Percentiles rank a stretch among this genome's conserved stretches.
These are phyloP conservation scores for Oryza glaberrima DNA, from an alignment of 176 grass and related monocot genomes.

Conservation along the genomic window DNA sequence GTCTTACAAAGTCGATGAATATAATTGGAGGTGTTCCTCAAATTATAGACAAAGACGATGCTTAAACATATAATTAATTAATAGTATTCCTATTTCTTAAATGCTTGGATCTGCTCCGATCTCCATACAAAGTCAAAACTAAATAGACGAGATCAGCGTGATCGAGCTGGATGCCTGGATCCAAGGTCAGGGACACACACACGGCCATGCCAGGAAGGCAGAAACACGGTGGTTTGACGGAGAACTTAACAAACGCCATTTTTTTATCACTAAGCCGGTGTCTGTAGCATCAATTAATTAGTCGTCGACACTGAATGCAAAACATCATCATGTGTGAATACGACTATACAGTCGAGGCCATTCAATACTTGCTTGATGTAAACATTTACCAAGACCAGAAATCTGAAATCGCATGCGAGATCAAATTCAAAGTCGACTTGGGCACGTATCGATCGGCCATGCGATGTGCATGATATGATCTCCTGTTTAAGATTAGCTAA, in stretches of 20 bases:
- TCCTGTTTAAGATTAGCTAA: neutral
- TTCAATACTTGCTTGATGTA: neutral
- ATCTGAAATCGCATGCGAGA: neutral
- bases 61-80: neutral
- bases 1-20: neutral
- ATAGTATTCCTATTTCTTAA: neutral
- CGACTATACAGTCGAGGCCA: neutral
- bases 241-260: neutral
- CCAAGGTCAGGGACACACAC: neutral
- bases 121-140: neutral
- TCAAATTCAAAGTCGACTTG: neutral
- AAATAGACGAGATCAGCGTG: neutral
- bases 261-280: neutral
- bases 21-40: neutral
- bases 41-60: neutral
- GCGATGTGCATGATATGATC: neutral
- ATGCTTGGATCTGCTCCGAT: neutral
- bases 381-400: slow-evolving; percentile 42
- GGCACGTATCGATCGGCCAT: neutral
- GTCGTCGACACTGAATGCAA: slow-evolving; percentile 9
- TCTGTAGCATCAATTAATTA: neutral
- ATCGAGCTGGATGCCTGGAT: neutral
- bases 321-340: neutral
- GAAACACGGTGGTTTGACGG: slow-evolving; percentile 43
- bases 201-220: neutral